Evolutionary conservation across 768 basidiomycete genomes (phyloP).

Genomic region (Amanita subjunquillea): DNA sequence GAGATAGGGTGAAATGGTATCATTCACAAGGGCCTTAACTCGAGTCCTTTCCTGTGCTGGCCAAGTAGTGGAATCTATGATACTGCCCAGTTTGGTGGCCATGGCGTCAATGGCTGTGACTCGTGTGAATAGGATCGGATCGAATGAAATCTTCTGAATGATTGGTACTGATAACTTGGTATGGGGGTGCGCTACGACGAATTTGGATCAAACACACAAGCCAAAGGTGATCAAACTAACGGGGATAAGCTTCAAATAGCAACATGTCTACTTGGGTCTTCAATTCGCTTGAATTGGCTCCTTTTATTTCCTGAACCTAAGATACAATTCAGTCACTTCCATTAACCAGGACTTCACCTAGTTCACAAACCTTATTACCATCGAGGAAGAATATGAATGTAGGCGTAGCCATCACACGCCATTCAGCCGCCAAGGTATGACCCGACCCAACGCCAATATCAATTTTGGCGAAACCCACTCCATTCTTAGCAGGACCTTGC

Average conservation of each 20-base stretch:
- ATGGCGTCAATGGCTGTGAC: slow-evolving; percentile 61
- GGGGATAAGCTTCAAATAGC: slow-evolving; percentile 69
- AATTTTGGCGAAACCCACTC: slow-evolving; percentile 74
- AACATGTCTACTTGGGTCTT: slow-evolving; percentile 66
- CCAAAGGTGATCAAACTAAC: slow-evolving; percentile 30
- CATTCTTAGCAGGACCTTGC: slow-evolving; percentile 18
- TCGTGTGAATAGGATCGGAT: slow-evolving; percentile 69
- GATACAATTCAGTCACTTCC: not conserved
- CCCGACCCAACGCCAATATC: slow-evolving; percentile 70
- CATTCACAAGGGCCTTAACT: slow-evolving; percentile 39
- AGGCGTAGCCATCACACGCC: slow-evolving; percentile 68
- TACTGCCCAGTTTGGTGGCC: slow-evolving; percentile 46
- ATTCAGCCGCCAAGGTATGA: slow-evolving; percentile 45
- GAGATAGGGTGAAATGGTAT: slow-evolving; percentile 51
- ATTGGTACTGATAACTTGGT: slow-evolving; percentile 45
- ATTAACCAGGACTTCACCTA: not conserved
- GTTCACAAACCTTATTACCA: slow-evolving; percentile 50
- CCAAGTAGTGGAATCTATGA: slow-evolving; percentile 43
- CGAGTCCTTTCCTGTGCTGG: slow-evolving; percentile 21
- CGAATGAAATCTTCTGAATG: slow-evolving; percentile 51
- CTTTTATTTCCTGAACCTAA: slow-evolving; percentile 63
- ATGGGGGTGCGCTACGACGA: slow-evolving; percentile 66
- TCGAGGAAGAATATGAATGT: slow-evolving; percentile 85
- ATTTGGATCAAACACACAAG: not conserved
- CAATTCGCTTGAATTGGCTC: slow-evolving; percentile 60